Evolutionary conservation across 352 stramenopile species (phyloP).

Genomic region (Peronospora destructor): DNA sequence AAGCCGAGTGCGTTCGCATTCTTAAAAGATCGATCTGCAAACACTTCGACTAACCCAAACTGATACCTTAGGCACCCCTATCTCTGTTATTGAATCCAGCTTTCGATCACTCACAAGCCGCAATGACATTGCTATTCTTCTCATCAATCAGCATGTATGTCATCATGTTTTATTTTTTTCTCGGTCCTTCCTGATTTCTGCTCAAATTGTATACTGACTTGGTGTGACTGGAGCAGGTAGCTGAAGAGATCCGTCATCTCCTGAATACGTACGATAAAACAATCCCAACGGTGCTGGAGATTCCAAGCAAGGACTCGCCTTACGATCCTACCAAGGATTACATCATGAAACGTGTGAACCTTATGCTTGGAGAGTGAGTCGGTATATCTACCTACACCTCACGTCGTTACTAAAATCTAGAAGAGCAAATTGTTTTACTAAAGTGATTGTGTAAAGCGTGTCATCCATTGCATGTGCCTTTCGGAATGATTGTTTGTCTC

Average conservation of each 20-base stretch:
- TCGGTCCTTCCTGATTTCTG: neutral
- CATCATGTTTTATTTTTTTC: neutral
- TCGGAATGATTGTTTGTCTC: conserved; percentile 10
- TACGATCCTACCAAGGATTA: conserved; percentile 98
- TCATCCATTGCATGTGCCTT: conserved; percentile 15
- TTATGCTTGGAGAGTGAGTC: conserved; percentile 80
- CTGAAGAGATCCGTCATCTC: conserved; percentile 96
- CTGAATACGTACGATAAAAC: conserved; percentile 97
- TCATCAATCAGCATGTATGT: conserved; percentile 97
- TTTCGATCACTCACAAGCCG: conserved; percentile 90
- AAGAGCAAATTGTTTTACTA: neutral
- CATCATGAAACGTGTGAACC: conserved; percentile 97
- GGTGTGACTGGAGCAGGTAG: conserved; percentile 51
- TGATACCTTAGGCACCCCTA: conserved; percentile 62
- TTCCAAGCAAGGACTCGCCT: conserved; percentile 92
- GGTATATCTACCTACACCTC: neutral
- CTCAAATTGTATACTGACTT: conserved; percentile 2
- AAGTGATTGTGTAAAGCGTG: conserved; percentile 12
- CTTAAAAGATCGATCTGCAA: conserved; percentile 3
- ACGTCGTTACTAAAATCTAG: neutral
- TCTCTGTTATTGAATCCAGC: conserved; percentile 86
- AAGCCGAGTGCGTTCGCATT: conserved; percentile 77
- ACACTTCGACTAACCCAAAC: neutral
- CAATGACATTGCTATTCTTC: conserved; percentile 96
- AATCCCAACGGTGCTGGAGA: conserved; percentile 98